phyloP scores from a whole-genome alignment of 345 rosid genomes.

The Dipteronia sinensis region DNA sequence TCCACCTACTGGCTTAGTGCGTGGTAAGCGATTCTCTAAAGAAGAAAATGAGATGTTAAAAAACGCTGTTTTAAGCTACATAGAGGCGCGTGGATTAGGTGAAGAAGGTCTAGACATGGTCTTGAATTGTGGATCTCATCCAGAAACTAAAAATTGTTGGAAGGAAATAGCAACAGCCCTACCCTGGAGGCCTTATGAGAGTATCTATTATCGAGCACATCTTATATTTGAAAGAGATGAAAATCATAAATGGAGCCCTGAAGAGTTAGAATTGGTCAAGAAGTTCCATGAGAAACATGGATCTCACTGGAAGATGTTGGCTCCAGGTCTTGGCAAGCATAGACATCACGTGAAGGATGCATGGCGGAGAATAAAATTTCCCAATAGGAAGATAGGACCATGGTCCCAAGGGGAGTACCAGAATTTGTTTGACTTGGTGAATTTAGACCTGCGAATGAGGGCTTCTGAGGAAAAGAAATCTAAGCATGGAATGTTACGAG shows the following conservation, averaged over 20 bases:
- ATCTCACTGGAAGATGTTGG: constrained; percentile 60
- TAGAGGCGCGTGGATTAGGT: constrained; percentile 55
- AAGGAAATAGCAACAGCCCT: constrained; percentile 63
- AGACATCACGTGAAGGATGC: constrained; percentile 77
- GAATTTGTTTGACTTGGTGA: constrained; percentile 64
- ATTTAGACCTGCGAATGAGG: constrained; percentile 59
- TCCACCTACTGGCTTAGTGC: constrained; percentile 40
- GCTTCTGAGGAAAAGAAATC: constrained; percentile 47
- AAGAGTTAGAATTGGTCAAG: constrained; percentile 52
- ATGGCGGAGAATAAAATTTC: constrained; percentile 59
- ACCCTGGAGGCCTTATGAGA: constrained; percentile 54
- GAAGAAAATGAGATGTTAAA: constrained; percentile 69
- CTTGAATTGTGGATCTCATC: constrained; percentile 44
- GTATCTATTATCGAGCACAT: constrained; percentile 66
- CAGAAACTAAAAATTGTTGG: constrained; percentile 58
- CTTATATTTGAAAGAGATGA: constrained; percentile 55
- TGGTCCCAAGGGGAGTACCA: constrained; percentile 82
- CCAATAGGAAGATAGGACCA: constrained; percentile 40
- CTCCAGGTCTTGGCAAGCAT: constrained; percentile 58
- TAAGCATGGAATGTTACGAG: constrained; percentile 73
- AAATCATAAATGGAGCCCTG: constrained; percentile 57
- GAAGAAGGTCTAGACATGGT: constrained; percentile 67
- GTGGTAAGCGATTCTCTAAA: constrained; percentile 64
- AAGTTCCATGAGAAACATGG: constrained; percentile 57
- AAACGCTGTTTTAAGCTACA: constrained; percentile 53